Conservation (phyloP, 805 yeast genomes). For the Yamadazyma sp. region DNA sequence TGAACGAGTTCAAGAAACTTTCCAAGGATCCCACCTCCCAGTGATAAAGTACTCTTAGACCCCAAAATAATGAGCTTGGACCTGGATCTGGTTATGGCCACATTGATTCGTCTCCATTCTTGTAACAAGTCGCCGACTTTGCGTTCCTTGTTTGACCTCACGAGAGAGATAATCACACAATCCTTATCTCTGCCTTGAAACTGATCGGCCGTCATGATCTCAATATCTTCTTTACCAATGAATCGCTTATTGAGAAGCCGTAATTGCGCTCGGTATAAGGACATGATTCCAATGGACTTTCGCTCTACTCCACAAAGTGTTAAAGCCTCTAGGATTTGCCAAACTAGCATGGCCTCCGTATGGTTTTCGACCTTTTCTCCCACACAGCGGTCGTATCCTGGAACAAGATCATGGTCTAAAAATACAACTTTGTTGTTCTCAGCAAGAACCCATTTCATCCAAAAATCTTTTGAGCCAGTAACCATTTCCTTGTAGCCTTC, state of each 20-base stretch:
- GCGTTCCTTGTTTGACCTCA: constrained; percentile 67
- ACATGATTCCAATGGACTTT: constrained; percentile 76
- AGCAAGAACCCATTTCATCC: constrained; percentile 60
- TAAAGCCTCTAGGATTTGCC: constrained; percentile 61
- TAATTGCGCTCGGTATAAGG: constrained; percentile 80
- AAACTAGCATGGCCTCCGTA: constrained; percentile 66
- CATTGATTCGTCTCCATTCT: constrained; percentile 93
- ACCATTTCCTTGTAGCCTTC: constrained; percentile 17
- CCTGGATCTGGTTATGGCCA: constrained; percentile 89
- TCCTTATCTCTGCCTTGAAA: constrained; percentile 96
- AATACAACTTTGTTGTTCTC: constrained; percentile 67
- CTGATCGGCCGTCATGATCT: constrained; percentile 89
- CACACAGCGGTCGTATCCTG: constrained; percentile 50
- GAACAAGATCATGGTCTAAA: constrained; percentile 71
- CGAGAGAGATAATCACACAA: constrained; percentile 85
- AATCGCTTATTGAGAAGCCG: constrained; percentile 34
- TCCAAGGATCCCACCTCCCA: constrained; percentile 48
- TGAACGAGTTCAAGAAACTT: constrained; percentile 61
- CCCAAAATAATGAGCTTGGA: constrained; percentile 84
- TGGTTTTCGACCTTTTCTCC: constrained; percentile 74
- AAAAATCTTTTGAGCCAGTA: constrained; percentile 24
- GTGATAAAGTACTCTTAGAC: constrained; percentile 59
- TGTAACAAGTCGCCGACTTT: constrained; percentile 74
- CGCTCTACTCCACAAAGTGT: constrained; percentile 58
- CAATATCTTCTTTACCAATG: constrained; percentile 47